Base-by-base conservation (phyloP, 2,329 filamentous ascomycete species). In the Aspergillus sp. region DNA sequence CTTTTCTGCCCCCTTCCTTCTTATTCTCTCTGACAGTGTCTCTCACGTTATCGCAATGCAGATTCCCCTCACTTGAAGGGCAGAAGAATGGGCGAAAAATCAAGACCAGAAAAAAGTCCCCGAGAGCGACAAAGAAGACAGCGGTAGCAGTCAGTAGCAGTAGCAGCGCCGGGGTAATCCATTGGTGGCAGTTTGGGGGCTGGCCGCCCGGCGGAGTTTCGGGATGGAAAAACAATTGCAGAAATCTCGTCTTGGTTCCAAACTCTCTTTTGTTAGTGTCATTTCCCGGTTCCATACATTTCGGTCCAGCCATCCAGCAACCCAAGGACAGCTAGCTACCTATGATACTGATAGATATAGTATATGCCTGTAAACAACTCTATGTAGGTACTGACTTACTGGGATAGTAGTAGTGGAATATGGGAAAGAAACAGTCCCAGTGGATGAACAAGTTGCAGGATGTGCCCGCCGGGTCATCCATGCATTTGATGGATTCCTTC, bases 21-120 rank as follows among this genome's bases (percentile, higher is more conserved):
- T 30, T 17, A 50, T 50, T 50, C 47, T 50, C 47, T 50, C 10
- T 36, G 32, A 13, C 32, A 36, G 32, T 36, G 32, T 36, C 32
- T 36, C 47, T 50, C 28, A 50, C 47, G 47, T 30, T 50, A 50
- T 50, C 47, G 15, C 47, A 30, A 30, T 55, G 53, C 53, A 45
- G 47, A 17, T 48, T 48, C 54, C 32, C 28, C 41, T 17, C 47
- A 28, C 47, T 30, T 28, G 47, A 13, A 21, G 41, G 41, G 25
- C 25, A 28, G 25, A 28, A 28, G 25, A 28, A 28, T 36, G 32
- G 32, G 41, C 41, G 41, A 45, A 45, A 36, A 36, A 36, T 36
- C 32, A 36, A 36, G 12, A 2, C 21, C 28, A n/a, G 32, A 28
- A n/a, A 50, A 50, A 50, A 50, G 47, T 50, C 47, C 23, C 47